Base-by-base conservation (phyloP, 441 rosid genomes). In the Adansonia rubrostipa region DNA sequence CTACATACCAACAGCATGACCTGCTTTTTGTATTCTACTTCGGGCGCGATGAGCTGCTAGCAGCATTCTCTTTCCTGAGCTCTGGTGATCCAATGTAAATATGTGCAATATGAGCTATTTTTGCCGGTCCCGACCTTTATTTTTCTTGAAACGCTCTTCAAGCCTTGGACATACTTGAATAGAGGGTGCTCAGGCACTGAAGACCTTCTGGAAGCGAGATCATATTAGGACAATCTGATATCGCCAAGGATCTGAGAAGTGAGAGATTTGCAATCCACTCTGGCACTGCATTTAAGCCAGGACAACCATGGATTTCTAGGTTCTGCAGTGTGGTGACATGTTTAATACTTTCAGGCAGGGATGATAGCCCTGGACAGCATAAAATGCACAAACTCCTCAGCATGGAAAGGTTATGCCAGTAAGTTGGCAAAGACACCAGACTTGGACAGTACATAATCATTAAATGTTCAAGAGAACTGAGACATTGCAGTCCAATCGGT, bases 281-380 rank as follows among this genome's bases (percentile, higher is more conserved):
- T 28, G 73, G 79, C 50, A 76, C 54, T 4, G 1, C 14, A 19
- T 6, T 10, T 54, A 75, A 48, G 63, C 19, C 47, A 36, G 62
- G 60, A 69, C 78, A 81, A 58, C 71, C 58, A 24, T 42, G 75
- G 42, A 73, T 60, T 77, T 74, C 78, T 67, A 78, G 33, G 45
- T 54, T 58, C 6, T 42, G 66, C 76, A 68, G 71, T 13, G 81
- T 33, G 2, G 71, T 79, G 20, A 77, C 78, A 54, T 66, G 24
- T 77, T 83, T 74, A 20, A 80, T 22, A 40, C 80, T 68, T 3
- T 74, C 77, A 1, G 83, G 85, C 5, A 82, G 83, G 47, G 76
- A 79, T 44, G 57, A 47, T n/a, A 83, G 61, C 56, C 13, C 0
- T 8, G 81, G 79, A 77, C 77, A 73, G 67, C 70, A 68, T 68